Conservation (phyloP, 2,329 filamentous ascomycete species). For the Epichloe uncinata region DNA sequence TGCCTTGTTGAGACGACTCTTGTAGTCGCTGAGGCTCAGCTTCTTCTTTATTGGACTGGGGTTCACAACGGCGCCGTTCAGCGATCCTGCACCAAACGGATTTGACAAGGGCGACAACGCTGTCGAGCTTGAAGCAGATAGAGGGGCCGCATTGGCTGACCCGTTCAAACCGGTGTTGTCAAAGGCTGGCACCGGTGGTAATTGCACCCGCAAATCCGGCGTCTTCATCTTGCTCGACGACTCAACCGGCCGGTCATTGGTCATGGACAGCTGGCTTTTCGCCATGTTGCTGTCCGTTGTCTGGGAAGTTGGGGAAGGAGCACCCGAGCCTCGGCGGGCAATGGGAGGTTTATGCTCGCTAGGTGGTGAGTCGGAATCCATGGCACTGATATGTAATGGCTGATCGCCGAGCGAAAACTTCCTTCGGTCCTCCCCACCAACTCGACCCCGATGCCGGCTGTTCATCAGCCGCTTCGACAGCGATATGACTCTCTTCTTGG, state of each 20-base stretch:
- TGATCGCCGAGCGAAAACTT: constrained; percentile 12
- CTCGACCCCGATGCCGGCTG: constrained; percentile 29
- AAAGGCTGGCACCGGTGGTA: constrained; percentile 42
- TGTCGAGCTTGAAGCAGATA: constrained; percentile 29
- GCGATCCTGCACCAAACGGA: constrained; percentile 27
- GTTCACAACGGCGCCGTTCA: constrained; percentile 31
- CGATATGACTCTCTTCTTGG: constrained; percentile 36
- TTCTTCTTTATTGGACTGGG: constrained; percentile 55
- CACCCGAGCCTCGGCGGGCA: constrained; percentile 10
- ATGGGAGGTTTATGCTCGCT: constrained; percentile 16
- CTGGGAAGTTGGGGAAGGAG: constrained; percentile 13
- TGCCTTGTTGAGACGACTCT: constrained; percentile 43
- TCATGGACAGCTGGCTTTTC: constrained; percentile 17
- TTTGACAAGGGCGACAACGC: constrained; percentile 38
- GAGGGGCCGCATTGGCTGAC: constrained; percentile 24
- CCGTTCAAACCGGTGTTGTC: constrained; percentile 23
- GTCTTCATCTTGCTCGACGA: constrained; percentile 23
- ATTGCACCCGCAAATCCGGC: constrained; percentile 38
- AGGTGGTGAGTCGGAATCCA: constrained; percentile 27
- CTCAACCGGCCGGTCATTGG: background rate
- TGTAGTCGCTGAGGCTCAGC: constrained; percentile 53
- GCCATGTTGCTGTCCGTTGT: constrained; percentile 14
- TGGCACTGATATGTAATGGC: constrained; percentile 19
- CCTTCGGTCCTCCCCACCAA: constrained; percentile 26
- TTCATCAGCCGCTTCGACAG: constrained; percentile 40